phyloP scores from a whole-genome alignment of 2,329 filamentous ascomycete genomes.

The Teratosphaeria nubilosa region DNA sequence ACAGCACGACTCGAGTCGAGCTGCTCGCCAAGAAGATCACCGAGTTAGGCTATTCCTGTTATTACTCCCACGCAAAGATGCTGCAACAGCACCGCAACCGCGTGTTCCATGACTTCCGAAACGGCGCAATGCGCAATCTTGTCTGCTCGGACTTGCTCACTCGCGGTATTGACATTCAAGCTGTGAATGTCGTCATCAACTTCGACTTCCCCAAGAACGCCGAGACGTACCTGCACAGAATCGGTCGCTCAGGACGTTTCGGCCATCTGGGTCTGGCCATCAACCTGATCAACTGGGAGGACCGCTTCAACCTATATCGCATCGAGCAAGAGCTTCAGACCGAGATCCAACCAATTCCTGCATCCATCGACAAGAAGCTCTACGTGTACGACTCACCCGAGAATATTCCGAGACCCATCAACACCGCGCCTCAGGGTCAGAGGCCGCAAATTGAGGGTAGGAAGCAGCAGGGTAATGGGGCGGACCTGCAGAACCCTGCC shows the following conservation, averaged over 20 bases:
- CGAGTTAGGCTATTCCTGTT: slow-evolving; percentile 96
- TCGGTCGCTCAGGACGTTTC: slow-evolving; percentile 93
- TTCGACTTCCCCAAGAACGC: slow-evolving; percentile 99
- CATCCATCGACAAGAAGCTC: slow-evolving; percentile 89
- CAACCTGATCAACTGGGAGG: slow-evolving; percentile 99
- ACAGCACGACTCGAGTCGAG: slow-evolving; percentile 97
- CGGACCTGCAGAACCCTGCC: slow-evolving; percentile 25
- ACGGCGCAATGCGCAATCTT: slow-evolving; percentile 93
- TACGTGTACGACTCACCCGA: slow-evolving; percentile 98
- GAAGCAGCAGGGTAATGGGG: slow-evolving; percentile 25
- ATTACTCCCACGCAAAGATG: slow-evolving; percentile 99
- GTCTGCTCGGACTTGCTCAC: slow-evolving; percentile 96
- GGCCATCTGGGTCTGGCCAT: slow-evolving; percentile 95
- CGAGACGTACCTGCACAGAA: slow-evolving; percentile 96
- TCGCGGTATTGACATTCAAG: slow-evolving; percentile 98
- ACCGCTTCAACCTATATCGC: slow-evolving; percentile 96
- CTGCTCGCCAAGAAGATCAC: slow-evolving; percentile 98
- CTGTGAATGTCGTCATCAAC: slow-evolving; percentile 99
- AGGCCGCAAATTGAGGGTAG: slow-evolving; percentile 15
- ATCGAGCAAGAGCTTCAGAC: slow-evolving; percentile 96
- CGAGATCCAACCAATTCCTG: slow-evolving; percentile 93
- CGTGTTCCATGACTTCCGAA: slow-evolving; percentile 98
- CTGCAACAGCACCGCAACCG: slow-evolving; percentile 92
- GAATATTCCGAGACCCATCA: slow-evolving; percentile 76
- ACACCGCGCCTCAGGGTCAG: slow-evolving; percentile 37